Percentiles rank a stretch among this genome's conserved stretches.
These are phyloP conservation scores for Backusella westeae DNA, from an alignment of 192 early-diverging fungal genomes.

Conservation along the genomic window DNA sequence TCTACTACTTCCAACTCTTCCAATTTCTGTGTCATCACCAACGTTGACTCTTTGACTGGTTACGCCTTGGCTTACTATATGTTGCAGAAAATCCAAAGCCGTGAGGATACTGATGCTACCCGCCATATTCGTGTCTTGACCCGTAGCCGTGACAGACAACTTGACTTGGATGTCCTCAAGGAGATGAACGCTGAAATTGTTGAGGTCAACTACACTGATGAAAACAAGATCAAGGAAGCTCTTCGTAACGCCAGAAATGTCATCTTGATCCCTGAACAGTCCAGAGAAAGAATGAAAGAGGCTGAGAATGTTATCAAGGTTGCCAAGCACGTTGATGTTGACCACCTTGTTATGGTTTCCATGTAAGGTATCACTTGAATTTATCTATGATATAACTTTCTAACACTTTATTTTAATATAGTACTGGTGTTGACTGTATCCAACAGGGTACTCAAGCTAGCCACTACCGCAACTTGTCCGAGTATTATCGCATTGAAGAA, in stretches of 20 bases:
- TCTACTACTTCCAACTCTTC: slow-evolving; percentile 8
- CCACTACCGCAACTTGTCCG: not conserved
- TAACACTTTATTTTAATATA: not conserved
- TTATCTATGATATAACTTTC: not conserved
- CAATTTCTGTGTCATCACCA: slow-evolving; percentile 21
- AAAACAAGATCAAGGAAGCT: not conserved
- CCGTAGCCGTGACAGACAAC: not conserved
- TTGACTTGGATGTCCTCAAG: not conserved
- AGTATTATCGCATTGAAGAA: slow-evolving; percentile 14
- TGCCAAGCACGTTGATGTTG: slow-evolving; percentile 1
- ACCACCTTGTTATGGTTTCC: slow-evolving; percentile 14
- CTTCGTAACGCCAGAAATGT: slow-evolving; percentile 1
- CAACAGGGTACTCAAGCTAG: not conserved
- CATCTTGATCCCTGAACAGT: slow-evolving; percentile 19
- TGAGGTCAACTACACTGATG: slow-evolving; percentile 14
- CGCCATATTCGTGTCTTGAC: slow-evolving; percentile 18
- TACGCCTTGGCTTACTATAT: slow-evolving; percentile 17
- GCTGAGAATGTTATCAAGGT: slow-evolving; percentile 20
- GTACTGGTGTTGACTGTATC: slow-evolving; percentile 10
- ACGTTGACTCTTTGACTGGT: slow-evolving; percentile 18
- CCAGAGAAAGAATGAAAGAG: not conserved
- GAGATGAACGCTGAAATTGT: slow-evolving; percentile 7
- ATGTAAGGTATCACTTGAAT: slow-evolving; percentile 9
- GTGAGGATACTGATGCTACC: not conserved
- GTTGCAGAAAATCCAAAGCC: not conserved